Conservation (phyloP, 306 rosid genomes). For the Cucurbita maxima region DNA sequence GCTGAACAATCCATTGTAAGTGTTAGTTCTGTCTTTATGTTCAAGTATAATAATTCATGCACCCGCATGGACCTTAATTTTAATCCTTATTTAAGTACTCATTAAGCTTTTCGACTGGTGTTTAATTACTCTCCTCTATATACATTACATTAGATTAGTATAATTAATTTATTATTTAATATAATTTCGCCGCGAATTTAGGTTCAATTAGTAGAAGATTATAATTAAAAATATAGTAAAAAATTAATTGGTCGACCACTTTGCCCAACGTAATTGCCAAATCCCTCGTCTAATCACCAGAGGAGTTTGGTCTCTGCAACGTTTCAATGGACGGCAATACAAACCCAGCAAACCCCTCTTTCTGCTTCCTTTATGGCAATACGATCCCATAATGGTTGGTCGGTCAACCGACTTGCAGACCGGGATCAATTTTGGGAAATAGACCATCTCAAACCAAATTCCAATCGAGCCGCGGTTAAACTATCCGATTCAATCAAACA, state of each 20-base stretch:
- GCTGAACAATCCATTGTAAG: too few species aligned
- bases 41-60: too few species aligned
- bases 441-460: slow-evolving; percentile 61
- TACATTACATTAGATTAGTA: too few species aligned
- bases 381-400: background rate
- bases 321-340: background rate
- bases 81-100: too few species aligned
- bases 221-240: background rate
- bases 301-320: background rate
- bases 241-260: background rate
- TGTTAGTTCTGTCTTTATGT: too few species aligned
- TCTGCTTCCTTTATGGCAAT: background rate
- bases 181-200: background rate
- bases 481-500: background rate
- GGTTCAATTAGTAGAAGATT: background rate
- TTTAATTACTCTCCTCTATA: too few species aligned
- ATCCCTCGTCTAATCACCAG: background rate
- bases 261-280: background rate
- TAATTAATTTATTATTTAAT: background rate
- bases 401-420: slow-evolving; percentile 88
- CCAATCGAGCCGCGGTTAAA: slow-evolving; percentile 19
- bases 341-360: background rate
- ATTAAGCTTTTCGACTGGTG: too few species aligned
- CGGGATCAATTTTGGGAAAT: slow-evolving; percentile 69
- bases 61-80: too few species aligned